These are phyloP conservation scores for Pythium rishiriense DNA, from an alignment of 352 stramenopile genomes.

Conservation along the genomic window DNA sequence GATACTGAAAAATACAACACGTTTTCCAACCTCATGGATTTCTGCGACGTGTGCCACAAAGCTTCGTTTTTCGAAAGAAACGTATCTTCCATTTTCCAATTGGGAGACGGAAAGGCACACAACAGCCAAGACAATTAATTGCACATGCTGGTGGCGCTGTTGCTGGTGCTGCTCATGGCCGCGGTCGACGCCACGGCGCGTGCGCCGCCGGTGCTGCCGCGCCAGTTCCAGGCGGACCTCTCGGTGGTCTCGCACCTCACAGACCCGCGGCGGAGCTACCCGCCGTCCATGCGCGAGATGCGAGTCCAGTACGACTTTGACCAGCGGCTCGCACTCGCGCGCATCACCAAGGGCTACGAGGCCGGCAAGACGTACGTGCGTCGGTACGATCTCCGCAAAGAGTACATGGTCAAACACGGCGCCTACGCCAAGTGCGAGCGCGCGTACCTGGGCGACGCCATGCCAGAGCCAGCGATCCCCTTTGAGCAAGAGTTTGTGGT, in stretches of 20 bases:
- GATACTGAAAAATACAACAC: not conserved
- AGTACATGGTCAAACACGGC: slow-evolving; percentile 77
- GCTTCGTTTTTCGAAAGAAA: slow-evolving; percentile 1
- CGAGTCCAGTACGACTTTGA: slow-evolving; percentile 65
- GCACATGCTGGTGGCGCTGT: not conserved
- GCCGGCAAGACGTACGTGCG: slow-evolving; percentile 68
- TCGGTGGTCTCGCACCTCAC: slow-evolving; percentile 62
- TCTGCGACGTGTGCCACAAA: slow-evolving; percentile 18
- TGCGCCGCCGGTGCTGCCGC: slow-evolving; percentile 40
- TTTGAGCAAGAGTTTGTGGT: slow-evolving; percentile 56
- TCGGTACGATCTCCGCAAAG: slow-evolving; percentile 65
- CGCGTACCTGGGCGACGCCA: slow-evolving; percentile 64
- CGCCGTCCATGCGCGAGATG: slow-evolving; percentile 55
- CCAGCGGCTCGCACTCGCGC: slow-evolving; percentile 54
- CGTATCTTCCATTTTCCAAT: not conserved
- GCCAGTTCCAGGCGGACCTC: slow-evolving; percentile 62
- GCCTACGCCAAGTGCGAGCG: slow-evolving; percentile 70
- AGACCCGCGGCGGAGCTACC: slow-evolving; percentile 54
- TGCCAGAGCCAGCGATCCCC: slow-evolving; percentile 56
- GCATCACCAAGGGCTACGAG: slow-evolving; percentile 66
- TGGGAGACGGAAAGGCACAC: no score
- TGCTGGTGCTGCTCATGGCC: not conserved
- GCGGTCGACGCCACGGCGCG: not conserved
- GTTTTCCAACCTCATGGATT: no score
- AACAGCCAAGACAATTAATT: not conserved